These are phyloP conservation scores for Suillus spraguei DNA, from an alignment of 768 basidiomycete genomes.

Conservation along the genomic window DNA sequence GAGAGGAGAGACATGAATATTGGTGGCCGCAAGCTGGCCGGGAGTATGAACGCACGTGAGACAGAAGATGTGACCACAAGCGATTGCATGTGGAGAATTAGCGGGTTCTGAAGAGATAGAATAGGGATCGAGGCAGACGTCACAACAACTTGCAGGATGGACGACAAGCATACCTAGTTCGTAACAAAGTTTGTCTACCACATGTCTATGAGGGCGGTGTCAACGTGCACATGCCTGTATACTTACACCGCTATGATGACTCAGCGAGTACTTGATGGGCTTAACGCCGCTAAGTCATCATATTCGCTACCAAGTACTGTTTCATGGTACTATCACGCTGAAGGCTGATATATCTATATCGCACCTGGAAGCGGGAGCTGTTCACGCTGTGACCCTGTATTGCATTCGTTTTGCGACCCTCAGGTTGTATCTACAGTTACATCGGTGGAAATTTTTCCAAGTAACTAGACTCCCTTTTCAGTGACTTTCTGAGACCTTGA, in stretches of 20 bases:
- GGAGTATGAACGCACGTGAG: constrained; percentile 48
- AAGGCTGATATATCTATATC: too few species aligned
- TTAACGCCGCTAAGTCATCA: too few species aligned
- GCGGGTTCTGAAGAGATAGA: constrained; percentile 47
- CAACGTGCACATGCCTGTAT: not conserved
- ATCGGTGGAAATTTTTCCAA: too few species aligned
- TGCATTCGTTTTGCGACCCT: too few species aligned
- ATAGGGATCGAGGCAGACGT: constrained; percentile 73
- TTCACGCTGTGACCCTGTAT: too few species aligned
- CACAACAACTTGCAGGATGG: constrained; percentile 72
- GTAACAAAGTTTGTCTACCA: constrained; percentile 15
- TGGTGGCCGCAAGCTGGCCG: constrained; percentile 11
- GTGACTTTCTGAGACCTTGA: too few species aligned
- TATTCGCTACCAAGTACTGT: too few species aligned
- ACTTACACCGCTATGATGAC: constrained; percentile 1
- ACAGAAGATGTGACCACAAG: constrained; percentile 81
- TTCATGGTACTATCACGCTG: too few species aligned
- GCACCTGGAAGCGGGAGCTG: too few species aligned
- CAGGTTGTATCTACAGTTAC: too few species aligned
- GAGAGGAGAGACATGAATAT: constrained; percentile 10
- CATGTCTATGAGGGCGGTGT: not conserved
- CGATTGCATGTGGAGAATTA: constrained; percentile 67
- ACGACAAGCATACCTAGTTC: constrained; percentile 56
- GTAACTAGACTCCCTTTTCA: too few species aligned
- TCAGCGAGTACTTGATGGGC: not conserved